Base-by-base conservation (phyloP, 1,284 basidiomycete species). In the Farysia itapuensis region DNA sequence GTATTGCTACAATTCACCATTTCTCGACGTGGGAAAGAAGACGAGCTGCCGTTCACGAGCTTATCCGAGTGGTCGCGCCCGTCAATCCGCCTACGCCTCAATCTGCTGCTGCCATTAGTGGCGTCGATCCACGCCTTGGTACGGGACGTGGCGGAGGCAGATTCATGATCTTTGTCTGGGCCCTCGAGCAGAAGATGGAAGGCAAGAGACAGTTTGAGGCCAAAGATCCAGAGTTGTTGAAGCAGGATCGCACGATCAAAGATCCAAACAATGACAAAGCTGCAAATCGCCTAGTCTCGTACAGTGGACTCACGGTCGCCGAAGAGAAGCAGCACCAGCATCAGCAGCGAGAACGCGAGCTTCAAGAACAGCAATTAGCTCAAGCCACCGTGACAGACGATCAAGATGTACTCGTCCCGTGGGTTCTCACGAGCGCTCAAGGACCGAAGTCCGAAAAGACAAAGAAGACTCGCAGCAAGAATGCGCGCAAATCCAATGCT, bases 141-240 rank as follows among this genome's bases (percentile, higher is more conserved):
- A 39, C 42, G 19, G 41, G 46, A 1, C 34, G 12, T 3, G 5
- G 68, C 2, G 83, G 87, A 64, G 87, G 90, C 9, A 84, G 90
- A 6, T 82, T 92, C 46, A 81, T 99, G 60, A 86, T 98, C 67
- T 96, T 95, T 69, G 95, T 97, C n/a, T 99, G 95, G 95, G 93
- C 94, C 1, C 84, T 89, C 42, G 92, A 96, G 72, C 95, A 99
- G 79, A 90, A 94, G 28, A 67, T 67, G 20, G 52, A 70, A 32
- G 63, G 61, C 22, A 58, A 71, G 24, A 45, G 72, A 9, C 54
- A 68, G 12, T 74, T 75, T 38, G 61, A 74, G 26, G 39, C 43
- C 0, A 5, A 18, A 5, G 23, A 53, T 18, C 49, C 56, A 3
- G 36, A 49, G 16, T 13, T 14, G 29, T 39, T 60, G 9, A 46